A percentile compares a stretch with the other conserved stretches of the same genome.
phyloP scores from a whole-genome alignment of 805 yeast species.

The Saccharomycopsis sp. region DNA sequence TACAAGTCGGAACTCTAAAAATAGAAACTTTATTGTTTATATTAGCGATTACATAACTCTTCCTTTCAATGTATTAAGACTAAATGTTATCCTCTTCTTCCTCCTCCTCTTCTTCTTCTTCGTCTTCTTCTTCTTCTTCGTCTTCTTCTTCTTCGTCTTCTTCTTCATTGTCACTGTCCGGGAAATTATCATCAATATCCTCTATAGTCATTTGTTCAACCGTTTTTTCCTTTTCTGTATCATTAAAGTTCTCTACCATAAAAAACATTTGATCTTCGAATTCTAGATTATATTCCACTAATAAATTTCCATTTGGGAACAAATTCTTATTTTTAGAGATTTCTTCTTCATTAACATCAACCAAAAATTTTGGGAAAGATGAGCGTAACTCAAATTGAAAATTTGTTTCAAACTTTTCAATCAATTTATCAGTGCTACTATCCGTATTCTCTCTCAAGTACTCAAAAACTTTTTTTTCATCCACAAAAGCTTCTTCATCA shows the following conservation, averaged over 20 bases:
- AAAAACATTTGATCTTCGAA: conserved; percentile 25
- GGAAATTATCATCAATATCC: conserved; percentile 4
- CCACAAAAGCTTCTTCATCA: not conserved
- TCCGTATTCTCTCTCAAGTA: not conserved
- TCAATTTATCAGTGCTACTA: no score
- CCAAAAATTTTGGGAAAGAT: conserved; percentile 50
- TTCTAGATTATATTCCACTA: conserved; percentile 35
- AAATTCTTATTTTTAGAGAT: conserved; percentile 36
- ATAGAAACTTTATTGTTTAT: no score
- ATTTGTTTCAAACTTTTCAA: no score
- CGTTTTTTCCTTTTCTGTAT: conserved; percentile 5
- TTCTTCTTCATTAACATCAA: conserved; percentile 26
- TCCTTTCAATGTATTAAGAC: no score
- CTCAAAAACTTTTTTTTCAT: not conserved
- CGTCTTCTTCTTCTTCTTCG: not conserved
- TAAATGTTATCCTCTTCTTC: no score
- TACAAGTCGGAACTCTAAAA: no score
- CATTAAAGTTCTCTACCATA: conserved; percentile 24
- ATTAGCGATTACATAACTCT: no score
- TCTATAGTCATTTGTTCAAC: conserved; percentile 2
- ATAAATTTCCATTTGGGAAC: conserved; percentile 65
- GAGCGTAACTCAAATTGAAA: conserved; percentile 41
- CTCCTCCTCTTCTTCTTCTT: conserved; percentile 18
- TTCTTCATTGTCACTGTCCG: not conserved
- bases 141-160: not conserved